A percentile compares a stretch with the other conserved stretches of the same genome.
Evolutionary conservation across 2,329 filamentous ascomycete species (phyloP).

Genomic region (Venturiaceae sp.): DNA sequence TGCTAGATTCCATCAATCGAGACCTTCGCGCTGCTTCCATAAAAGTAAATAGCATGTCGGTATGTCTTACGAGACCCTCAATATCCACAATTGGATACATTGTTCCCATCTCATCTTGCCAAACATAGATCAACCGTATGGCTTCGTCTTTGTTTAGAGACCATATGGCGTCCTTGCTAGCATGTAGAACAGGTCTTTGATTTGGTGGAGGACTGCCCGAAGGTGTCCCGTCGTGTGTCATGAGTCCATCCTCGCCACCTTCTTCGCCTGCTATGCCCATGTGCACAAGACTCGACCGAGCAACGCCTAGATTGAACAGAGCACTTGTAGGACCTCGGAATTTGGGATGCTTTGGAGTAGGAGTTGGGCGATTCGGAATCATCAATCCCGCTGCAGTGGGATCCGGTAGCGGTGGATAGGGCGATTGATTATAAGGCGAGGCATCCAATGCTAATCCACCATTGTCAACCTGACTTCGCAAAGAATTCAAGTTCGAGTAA

Average conservation of each 20-base stretch:
- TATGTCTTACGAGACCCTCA: slow-evolving; percentile 59
- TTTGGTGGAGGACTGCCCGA: slow-evolving; percentile 32
- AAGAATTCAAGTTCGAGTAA: slow-evolving; percentile 58
- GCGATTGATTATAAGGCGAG: slow-evolving; percentile 13
- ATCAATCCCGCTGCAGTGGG: slow-evolving; percentile 16
- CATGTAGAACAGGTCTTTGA: slow-evolving; percentile 12
- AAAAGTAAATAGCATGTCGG: slow-evolving; percentile 59
- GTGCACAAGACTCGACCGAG: slow-evolving; percentile 75
- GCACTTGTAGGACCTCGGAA: slow-evolving; percentile 83
- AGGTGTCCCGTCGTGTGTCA: slow-evolving; percentile 44
- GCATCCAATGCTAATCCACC: slow-evolving; percentile 12
- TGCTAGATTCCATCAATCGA: slow-evolving; percentile 44
- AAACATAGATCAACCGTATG: slow-evolving; percentile 64
- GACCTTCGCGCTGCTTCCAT: slow-evolving; percentile 56
- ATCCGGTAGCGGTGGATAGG: slow-evolving; percentile 24
- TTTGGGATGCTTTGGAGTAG: slow-evolving; percentile 41
- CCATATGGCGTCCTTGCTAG: slow-evolving; percentile 68
- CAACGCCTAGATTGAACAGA: slow-evolving; percentile 76
- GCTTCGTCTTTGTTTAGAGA: slow-evolving; percentile 70
- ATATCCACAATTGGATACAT: slow-evolving; percentile 87
- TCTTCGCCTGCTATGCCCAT: slow-evolving; percentile 74
- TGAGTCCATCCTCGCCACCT: slow-evolving; percentile 47
- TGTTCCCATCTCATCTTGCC: slow-evolving; percentile 82
- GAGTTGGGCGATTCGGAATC: slow-evolving; percentile 16
- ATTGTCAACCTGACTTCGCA: slow-evolving; percentile 43